Conservation (phyloP, 2,329 filamentous ascomycete genomes). For the Hypoxylon sp. region DNA sequence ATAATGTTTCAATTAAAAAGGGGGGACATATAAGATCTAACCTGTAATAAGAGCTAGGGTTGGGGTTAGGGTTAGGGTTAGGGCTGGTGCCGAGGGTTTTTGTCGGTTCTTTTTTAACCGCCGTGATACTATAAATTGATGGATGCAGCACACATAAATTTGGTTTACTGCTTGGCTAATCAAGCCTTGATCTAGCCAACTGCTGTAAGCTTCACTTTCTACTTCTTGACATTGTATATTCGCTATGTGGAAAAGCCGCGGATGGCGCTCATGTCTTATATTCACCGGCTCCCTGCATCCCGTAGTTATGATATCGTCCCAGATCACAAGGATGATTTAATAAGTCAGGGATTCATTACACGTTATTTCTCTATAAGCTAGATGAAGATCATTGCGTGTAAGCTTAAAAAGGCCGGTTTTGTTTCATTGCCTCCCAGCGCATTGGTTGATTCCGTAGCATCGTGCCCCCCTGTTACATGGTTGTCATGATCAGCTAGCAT, state of each 20-base stretch:
- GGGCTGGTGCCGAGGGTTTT: background rate
- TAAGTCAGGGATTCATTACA: background rate
- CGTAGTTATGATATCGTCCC: too few relatives aligned
- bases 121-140: slow-evolving; percentile 14
- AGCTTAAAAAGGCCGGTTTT: background rate
- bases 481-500: slow-evolving; percentile 39
- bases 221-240: too few relatives aligned
- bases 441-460: slow-evolving; percentile 35
- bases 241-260: background rate
- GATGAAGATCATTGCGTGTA: background rate
- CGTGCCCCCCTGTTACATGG: slow-evolving; percentile 31
- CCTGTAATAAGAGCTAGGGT: slow-evolving; percentile 1
- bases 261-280: background rate
- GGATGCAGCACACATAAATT: background rate
- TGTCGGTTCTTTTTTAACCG: slow-evolving; percentile 26
- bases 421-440: slow-evolving; percentile 6
- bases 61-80: too few relatives aligned
- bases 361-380: background rate
- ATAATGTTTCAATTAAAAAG: background rate
- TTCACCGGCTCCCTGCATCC: background rate
- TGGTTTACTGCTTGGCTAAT: slow-evolving; percentile 20
- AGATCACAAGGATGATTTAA: background rate
- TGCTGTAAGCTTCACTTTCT: too few relatives aligned
- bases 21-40: background rate
- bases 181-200: background rate